Base-by-base conservation (phyloP, 257 asterid genomes). In the Plantago major region DNA sequence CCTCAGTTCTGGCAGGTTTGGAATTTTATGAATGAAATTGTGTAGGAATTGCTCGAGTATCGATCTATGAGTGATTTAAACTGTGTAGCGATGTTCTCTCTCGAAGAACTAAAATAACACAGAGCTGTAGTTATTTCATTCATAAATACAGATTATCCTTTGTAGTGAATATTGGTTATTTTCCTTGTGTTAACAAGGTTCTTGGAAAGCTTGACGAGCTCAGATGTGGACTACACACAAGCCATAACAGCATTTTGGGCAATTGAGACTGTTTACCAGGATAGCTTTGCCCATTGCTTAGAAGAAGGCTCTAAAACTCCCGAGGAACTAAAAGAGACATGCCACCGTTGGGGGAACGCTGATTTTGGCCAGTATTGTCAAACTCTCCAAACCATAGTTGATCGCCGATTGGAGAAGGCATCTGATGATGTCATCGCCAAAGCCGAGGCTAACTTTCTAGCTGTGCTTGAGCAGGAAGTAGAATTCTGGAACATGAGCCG, bases 401-500 rank as follows among this genome's bases (percentile, higher is more conserved):
- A 79, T 66, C 82, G 77, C 9, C 64, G 49, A 15, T 66, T 88
- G 69, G 78, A 70, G 54, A 86, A 81, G 46, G 83, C 90, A 13
- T 59, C 81, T 4, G 73, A 75, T 45, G 85, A 81, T 33, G 76
- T 74, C 11, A 40, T 63, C 11, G 73, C 78, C 64, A 82, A 82
- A 69, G 86, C 94, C 48, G 91, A 88, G 83, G 76, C 30, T 19
- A 66, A n/a, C 57, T 52, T 88, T 30, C 42, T 81, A 17, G 65
- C 70, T 8, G 68, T 91, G 55, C 90, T 91, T 9, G 88, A 85
- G 55, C 79, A 58, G 26, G 98, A 90, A 74, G 76, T 85, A 26
- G 80, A 73, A 15, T 91, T 88, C 67, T 91, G 95, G 98, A 81
- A 81, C 81, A 91, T 91, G 95, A 85, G 90, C 64, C 71, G 54